These are phyloP conservation scores for Spatholobus suberectus DNA, from an alignment of 306 rosid genomes.

Conservation along the genomic window DNA sequence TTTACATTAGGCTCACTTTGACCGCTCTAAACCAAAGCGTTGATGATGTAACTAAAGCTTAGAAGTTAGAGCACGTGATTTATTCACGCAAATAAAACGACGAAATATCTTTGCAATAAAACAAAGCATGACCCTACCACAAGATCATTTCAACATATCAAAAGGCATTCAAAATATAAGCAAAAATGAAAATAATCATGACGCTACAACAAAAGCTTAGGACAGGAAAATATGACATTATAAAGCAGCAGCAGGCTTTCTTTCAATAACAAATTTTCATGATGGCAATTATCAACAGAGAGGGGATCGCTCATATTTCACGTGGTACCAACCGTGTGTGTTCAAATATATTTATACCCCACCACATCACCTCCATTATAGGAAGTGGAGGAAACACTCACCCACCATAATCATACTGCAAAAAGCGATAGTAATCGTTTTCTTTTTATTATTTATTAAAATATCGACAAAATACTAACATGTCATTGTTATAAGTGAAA, in stretches of 20 bases:
- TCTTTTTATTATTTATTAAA: not conserved
- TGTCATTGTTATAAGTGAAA: too few species aligned
- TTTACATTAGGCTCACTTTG: too few species aligned
- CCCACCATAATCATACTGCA: not conserved
- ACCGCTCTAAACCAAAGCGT: too few species aligned
- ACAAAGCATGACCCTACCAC: not conserved
- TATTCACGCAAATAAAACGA: not conserved
- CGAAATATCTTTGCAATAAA: not conserved
- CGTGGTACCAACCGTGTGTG: not conserved
- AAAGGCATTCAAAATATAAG: not conserved
- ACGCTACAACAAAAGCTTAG: not conserved
- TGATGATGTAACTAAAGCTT: too few species aligned
- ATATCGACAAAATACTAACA: too few species aligned
- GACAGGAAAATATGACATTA: not conserved
- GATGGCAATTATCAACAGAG: not conserved
- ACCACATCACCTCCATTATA: not conserved
- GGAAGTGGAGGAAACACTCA: conserved; percentile 7
- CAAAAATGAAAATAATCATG: not conserved
- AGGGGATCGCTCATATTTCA: not conserved
- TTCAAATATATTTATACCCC: not conserved
- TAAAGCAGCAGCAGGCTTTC: not conserved
- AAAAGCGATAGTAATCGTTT: not conserved
- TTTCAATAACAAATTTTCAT: not conserved
- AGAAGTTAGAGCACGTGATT: too few species aligned
- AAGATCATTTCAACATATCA: not conserved